Percentiles rank a stretch among this genome's conserved stretches.
phyloP scores from a whole-genome alignment of 2,329 filamentous ascomycete genomes.

The Talaromyces amestolkiae region DNA sequence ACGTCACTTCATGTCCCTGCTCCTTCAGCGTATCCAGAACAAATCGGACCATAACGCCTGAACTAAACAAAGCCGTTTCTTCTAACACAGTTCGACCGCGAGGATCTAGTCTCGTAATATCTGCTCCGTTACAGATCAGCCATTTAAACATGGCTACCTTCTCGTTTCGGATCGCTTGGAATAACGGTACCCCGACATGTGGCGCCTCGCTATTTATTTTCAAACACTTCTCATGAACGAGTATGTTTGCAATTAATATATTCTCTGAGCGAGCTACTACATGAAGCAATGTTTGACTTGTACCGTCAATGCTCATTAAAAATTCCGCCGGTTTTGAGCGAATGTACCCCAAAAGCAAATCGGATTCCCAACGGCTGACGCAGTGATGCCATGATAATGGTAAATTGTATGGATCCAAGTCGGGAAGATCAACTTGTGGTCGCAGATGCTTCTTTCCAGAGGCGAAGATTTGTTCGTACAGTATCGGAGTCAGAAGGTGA shows the following conservation, averaged over 20 bases:
- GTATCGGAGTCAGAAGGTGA: neutral
- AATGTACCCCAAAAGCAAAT: neutral
- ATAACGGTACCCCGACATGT: neutral
- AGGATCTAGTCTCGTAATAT: neutral
- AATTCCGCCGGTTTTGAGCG: neutral
- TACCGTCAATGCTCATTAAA: neutral
- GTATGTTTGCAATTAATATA: neutral
- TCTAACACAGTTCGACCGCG: neutral
- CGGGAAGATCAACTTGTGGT: neutral
- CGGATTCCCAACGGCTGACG: neutral
- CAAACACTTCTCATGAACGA: neutral
- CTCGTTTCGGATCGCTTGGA: neutral
- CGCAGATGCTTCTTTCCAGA: neutral
- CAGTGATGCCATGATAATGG: neutral
- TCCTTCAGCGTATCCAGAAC: neutral
- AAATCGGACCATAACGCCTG: neutral
- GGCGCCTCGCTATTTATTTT: neutral
- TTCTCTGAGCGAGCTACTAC: neutral
- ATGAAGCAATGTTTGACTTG: neutral
- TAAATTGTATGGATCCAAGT: neutral
- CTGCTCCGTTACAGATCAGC: neutral
- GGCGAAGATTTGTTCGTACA: neutral
- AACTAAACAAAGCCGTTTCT: neutral
- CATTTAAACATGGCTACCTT: neutral
- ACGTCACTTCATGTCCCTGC: neutral